Evolutionary conservation across 2,329 filamentous ascomycete species (phyloP).

Genomic region (Eutypa lata): DNA sequence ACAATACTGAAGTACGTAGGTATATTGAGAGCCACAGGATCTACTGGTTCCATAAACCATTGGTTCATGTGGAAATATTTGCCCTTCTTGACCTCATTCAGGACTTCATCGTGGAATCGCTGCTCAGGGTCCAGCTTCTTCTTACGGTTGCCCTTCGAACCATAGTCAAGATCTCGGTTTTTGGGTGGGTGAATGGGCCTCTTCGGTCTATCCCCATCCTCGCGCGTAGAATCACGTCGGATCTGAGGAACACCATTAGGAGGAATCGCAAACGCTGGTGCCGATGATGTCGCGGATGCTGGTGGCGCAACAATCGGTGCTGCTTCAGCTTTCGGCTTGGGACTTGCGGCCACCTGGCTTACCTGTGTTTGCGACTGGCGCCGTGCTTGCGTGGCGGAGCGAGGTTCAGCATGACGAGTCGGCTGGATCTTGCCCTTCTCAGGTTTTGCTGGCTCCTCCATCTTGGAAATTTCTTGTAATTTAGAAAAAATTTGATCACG

Average conservation of each 20-base stretch:
- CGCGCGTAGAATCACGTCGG: slow-evolving; percentile 77
- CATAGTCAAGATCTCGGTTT: slow-evolving; percentile 86
- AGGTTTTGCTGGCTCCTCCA: slow-evolving; percentile 55
- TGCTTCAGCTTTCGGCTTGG: slow-evolving; percentile 33
- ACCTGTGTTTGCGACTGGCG: slow-evolving; percentile 29
- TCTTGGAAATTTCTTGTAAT: slow-evolving; percentile 38
- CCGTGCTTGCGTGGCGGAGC: slow-evolving; percentile 33
- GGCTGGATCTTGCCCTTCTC: slow-evolving; percentile 55
- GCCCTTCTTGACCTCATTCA: slow-evolving; percentile 72
- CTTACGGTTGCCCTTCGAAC: slow-evolving; percentile 72
- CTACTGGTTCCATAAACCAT: slow-evolving; percentile 81
- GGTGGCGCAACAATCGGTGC: slow-evolving; percentile 23
- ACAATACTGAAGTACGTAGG: slow-evolving; percentile 90
- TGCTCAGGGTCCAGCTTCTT: slow-evolving; percentile 88
- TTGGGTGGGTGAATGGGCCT: slow-evolving; percentile 91
- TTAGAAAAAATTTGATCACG: slow-evolving; percentile 54
- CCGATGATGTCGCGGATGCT: slow-evolving; percentile 37
- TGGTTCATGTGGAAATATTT: slow-evolving; percentile 67
- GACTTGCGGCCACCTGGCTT: slow-evolving; percentile 29
- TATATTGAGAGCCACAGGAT: slow-evolving; percentile 90
- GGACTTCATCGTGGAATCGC: slow-evolving; percentile 80
- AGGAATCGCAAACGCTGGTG: slow-evolving; percentile 69
- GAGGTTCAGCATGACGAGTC: slow-evolving; percentile 43
- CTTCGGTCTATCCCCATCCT: slow-evolving; percentile 79
- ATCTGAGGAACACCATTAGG: slow-evolving; percentile 78